Evolutionary conservation across 2,329 filamentous ascomycete genomes (phyloP).

Genomic region (Epichloe gansuensis): DNA sequence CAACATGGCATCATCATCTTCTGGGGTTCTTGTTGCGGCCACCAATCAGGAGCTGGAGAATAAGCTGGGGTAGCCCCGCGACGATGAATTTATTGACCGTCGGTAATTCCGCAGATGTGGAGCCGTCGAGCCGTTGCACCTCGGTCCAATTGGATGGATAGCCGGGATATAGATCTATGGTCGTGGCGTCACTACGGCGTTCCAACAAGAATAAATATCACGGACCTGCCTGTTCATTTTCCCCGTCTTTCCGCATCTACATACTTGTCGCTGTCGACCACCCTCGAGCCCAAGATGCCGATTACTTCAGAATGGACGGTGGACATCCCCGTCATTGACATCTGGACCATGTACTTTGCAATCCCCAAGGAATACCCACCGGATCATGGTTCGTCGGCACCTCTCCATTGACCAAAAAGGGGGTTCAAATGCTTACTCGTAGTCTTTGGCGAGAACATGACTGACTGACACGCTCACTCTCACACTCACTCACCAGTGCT

Average conservation of each 20-base stretch:
- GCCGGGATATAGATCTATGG: no score
- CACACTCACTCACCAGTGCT: constrained; percentile 44
- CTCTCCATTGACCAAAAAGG: neutral
- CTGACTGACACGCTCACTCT: neutral
- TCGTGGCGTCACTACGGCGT: no score
- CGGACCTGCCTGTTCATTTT: neutral
- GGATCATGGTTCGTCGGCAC: constrained; percentile 49
- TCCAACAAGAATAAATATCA: no score
- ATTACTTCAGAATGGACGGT: constrained; percentile 55
- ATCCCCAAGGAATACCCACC: constrained; percentile 55
- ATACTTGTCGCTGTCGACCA: neutral
- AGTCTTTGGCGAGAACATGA: neutral
- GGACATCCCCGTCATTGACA: constrained; percentile 60
- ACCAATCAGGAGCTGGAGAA: neutral
- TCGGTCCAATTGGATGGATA: neutral
- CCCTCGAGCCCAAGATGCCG: constrained; percentile 44
- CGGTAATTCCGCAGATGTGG: neutral
- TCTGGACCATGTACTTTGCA: constrained; percentile 73
- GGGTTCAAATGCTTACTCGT: neutral
- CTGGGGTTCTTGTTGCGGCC: neutral
- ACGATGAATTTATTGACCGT: no score
- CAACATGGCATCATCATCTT: neutral
- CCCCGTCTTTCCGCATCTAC: neutral
- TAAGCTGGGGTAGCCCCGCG: neutral
- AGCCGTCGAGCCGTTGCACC: neutral